These are phyloP conservation scores for Zymoseptoria passerinii DNA, from an alignment of 2,329 filamentous ascomycete genomes.

Conservation along the genomic window DNA sequence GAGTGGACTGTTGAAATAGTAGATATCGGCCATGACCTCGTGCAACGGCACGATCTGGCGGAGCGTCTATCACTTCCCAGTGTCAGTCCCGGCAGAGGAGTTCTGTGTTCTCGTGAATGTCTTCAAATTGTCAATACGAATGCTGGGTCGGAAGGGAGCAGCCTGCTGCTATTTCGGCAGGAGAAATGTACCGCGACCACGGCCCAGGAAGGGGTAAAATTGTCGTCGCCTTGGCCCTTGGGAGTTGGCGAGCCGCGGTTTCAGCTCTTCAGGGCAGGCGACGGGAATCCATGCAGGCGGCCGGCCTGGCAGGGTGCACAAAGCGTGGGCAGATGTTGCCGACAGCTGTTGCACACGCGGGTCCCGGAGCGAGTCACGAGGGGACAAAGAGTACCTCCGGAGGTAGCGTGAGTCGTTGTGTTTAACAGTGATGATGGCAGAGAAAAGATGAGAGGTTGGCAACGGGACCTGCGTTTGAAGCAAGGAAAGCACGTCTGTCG, in stretches of 20 bases:
- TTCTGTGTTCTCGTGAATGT: slow-evolving; percentile 9
- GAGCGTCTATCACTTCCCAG: neutral
- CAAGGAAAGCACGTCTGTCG: slow-evolving; percentile 3
- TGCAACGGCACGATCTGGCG: slow-evolving; percentile 1
- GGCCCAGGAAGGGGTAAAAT: slow-evolving; percentile 6
- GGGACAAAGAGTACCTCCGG: neutral
- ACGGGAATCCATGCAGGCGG: slow-evolving; percentile 9
- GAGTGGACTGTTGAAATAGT: slow-evolving; percentile 21
- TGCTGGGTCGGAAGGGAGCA: slow-evolving; percentile 7
- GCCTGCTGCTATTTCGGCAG: slow-evolving; percentile 11
- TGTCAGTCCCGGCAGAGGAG: slow-evolving; percentile 1
- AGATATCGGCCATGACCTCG: slow-evolving; percentile 17
- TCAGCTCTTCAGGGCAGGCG: slow-evolving; percentile 9
- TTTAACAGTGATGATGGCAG: slow-evolving; percentile 5
- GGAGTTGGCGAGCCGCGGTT: slow-evolving; percentile 6
- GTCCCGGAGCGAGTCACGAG: neutral
- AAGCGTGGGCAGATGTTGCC: slow-evolving; percentile 12
- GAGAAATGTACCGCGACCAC: slow-evolving; percentile 5
- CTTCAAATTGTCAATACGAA: slow-evolving; percentile 4
- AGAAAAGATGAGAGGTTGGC: slow-evolving; percentile 1
- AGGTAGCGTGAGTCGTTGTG: neutral
- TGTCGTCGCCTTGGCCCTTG: slow-evolving; percentile 1
- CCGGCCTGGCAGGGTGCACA: slow-evolving; percentile 9
- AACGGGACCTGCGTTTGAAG: slow-evolving; percentile 4
- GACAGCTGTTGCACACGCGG: slow-evolving; percentile 1